These are phyloP conservation scores for Termitomyces sp. DNA, from an alignment of 1,284 basidiomycete species.

Conservation along the genomic window DNA sequence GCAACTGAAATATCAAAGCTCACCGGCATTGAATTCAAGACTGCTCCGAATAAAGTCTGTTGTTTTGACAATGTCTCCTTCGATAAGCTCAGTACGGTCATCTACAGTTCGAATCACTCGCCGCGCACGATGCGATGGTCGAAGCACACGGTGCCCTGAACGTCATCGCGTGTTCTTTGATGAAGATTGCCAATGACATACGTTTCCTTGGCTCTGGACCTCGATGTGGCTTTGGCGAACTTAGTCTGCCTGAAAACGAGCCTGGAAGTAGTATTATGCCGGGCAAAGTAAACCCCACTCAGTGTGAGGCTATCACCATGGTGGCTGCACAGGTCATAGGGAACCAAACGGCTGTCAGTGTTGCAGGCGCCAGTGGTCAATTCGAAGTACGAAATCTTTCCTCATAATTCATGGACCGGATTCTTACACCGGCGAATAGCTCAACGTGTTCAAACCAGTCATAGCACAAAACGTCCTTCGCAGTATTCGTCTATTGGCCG, in stretches of 20 bases:
- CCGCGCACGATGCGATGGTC: conserved; percentile 94
- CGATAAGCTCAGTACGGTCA: background rate
- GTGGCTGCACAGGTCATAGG: conserved; percentile 98
- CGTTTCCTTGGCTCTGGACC: conserved; percentile 97
- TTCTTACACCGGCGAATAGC: conserved; percentile 35
- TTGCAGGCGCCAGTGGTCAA: conserved; percentile 94
- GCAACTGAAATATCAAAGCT: conserved; percentile 91
- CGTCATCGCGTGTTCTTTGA: conserved; percentile 89
- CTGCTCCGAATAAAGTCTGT: conserved; percentile 92
- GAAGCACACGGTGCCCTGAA: conserved; percentile 97
- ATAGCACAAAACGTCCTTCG: conserved; percentile 97
- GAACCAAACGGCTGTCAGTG: conserved; percentile 90
- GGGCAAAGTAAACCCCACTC: conserved; percentile 99
- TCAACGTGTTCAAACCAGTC: conserved; percentile 99
- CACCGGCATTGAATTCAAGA: conserved; percentile 89
- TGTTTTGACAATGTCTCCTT: background rate
- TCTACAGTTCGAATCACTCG: conserved; percentile 89
- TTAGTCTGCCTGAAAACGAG: conserved; percentile 96
- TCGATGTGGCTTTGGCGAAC: conserved; percentile 94
- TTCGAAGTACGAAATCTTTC: conserved; percentile 71
- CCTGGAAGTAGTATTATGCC: conserved; percentile 99
- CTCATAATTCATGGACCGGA: background rate
- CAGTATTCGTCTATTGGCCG: conserved; percentile 89
- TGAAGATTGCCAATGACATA: conserved; percentile 99
- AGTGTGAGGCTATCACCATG: conserved; percentile 99